A percentile compares a stretch with the other conserved stretches of the same genome.
These are phyloP conservation scores for Vanderwaltozyma verrucispora DNA, from an alignment of 805 yeast species.

Conservation along the genomic window DNA sequence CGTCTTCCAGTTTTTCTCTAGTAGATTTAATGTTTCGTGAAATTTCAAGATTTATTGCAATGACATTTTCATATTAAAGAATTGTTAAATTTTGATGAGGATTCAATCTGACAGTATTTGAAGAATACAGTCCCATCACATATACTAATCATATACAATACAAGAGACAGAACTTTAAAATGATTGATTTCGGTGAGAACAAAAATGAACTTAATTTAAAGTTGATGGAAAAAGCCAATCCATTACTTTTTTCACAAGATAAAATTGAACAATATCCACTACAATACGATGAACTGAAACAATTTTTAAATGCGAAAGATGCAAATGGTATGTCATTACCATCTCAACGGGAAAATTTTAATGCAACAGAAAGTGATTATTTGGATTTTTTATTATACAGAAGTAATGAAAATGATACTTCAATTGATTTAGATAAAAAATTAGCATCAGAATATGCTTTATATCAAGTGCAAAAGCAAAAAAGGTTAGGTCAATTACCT, in stretches of 20 bases:
- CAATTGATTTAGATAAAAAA: slow-evolving; percentile 21
- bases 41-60: no score
- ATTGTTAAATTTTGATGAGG: no score
- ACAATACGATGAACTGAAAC: slow-evolving; percentile 19
- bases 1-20: no score
- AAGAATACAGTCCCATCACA: no score
- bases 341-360: not conserved
- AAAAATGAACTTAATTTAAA: slow-evolving; percentile 3
- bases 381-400: slow-evolving; percentile 18
- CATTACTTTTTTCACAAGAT: slow-evolving; percentile 17
- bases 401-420: slow-evolving; percentile 4
- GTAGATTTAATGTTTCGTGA: no score
- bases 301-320: slow-evolving; percentile 12
- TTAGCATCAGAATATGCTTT: slow-evolving; percentile 23
- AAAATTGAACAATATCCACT: slow-evolving; percentile 22
- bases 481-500: slow-evolving; percentile 4
- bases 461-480: slow-evolving; percentile 13
- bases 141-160: no score
- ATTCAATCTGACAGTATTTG: no score
- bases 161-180: no score
- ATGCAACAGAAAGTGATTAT: slow-evolving; percentile 17
- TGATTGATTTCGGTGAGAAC: not conserved
- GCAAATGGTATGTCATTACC: not conserved
- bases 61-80: no score
- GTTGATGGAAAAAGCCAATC: slow-evolving; percentile 21